Percentiles rank a stretch among this genome's conserved stretches.
Conservation (phyloP, 306 rosid genomes). For the Dicorynia guianensis region DNA sequence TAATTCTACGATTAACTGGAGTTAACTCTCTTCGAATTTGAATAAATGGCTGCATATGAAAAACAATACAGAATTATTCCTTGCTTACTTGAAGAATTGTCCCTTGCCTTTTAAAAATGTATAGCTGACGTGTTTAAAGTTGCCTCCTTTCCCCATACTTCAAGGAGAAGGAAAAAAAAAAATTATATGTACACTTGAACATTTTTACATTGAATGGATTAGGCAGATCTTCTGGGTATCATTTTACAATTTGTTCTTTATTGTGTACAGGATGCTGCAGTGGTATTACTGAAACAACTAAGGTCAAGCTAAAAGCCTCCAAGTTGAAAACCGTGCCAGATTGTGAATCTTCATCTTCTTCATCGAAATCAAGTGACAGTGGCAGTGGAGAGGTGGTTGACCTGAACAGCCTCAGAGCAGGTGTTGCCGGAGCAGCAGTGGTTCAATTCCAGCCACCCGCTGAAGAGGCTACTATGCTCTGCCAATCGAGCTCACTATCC, state of each 20-base stretch:
- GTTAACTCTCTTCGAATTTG: not conserved
- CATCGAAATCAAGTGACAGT: conserved; percentile 68
- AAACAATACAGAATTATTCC: not conserved
- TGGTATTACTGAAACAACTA: conserved; percentile 54
- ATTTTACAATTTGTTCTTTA: not conserved
- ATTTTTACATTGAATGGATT: not conserved
- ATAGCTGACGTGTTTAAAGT: no score
- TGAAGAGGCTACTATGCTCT: conserved; percentile 21
- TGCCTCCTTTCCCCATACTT: no score
- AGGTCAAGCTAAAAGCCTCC: conserved; percentile 56
- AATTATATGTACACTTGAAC: conserved; percentile 3
- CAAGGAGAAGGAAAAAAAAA: no score
- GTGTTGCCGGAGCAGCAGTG: conserved; percentile 39
- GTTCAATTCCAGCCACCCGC: conserved; percentile 23
- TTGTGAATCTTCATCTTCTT: conserved; percentile 64
- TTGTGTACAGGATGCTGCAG: conserved; percentile 57
- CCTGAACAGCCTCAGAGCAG: conserved; percentile 47
- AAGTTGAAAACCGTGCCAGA: conserved; percentile 45
- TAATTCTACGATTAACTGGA: not conserved
- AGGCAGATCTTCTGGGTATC: not conserved
- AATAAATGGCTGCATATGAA: not conserved
- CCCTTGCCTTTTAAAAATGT: no score
- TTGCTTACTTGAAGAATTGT: not conserved
- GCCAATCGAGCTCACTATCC: conserved; percentile 26
- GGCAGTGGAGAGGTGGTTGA: conserved; percentile 62